Percentiles rank a stretch among this genome's conserved stretches.
These are phyloP conservation scores for Zalaria sp. DNA, from an alignment of 2,329 filamentous ascomycete species.

Conservation along the genomic window DNA sequence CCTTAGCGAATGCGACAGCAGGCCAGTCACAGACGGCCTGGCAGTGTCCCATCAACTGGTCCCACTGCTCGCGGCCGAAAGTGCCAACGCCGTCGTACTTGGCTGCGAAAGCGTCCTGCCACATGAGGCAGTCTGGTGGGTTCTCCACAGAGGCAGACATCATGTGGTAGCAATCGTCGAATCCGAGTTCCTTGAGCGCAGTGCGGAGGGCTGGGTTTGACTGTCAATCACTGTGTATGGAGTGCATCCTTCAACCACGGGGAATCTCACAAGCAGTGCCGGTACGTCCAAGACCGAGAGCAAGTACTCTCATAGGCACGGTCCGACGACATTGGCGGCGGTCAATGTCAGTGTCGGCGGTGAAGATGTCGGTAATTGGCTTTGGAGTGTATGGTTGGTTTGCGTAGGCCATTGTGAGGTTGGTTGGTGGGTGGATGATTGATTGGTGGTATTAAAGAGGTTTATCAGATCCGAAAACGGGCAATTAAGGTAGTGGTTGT, in stretches of 20 bases:
- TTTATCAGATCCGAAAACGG: not conserved
- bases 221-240: not conserved
- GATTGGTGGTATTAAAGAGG: not conserved
- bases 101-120: constrained; percentile 53
- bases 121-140: constrained; percentile 52
- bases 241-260: too few species aligned
- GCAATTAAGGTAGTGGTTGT: not conserved
- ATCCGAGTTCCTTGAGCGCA: constrained; percentile 52
- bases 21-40: constrained; percentile 57
- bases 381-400: constrained; percentile 25
- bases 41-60: constrained; percentile 51
- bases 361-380: constrained; percentile 47
- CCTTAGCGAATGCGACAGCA: constrained; percentile 51
- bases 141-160: constrained; percentile 57
- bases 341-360: constrained; percentile 54
- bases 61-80: constrained; percentile 55
- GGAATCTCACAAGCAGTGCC: constrained; percentile 49
- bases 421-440: not conserved
- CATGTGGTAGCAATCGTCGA: constrained; percentile 60
- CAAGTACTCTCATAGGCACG: constrained; percentile 59
- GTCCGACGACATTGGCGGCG: constrained; percentile 48
- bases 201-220: constrained; percentile 42
- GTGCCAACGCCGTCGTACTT: constrained; percentile 47
- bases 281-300: constrained; percentile 55
- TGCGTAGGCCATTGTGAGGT: constrained; percentile 21